phyloP scores from a whole-genome alignment of 2,329 filamentous ascomycete species.

The Chalara sp. region DNA sequence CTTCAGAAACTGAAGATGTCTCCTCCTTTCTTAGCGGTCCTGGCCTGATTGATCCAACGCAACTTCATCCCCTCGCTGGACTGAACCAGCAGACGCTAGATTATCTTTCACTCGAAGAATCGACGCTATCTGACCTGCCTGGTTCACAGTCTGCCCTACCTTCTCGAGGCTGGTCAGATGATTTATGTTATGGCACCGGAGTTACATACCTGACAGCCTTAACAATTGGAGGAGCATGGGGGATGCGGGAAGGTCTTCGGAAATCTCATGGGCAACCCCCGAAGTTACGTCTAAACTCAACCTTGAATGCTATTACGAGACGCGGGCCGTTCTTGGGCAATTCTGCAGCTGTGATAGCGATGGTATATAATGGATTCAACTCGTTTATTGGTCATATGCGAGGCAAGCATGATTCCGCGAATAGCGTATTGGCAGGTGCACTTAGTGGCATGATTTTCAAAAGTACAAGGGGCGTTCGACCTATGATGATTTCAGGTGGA shows the following conservation, averaged over 20 bases:
- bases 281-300: slow-evolving; percentile 87
- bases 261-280: slow-evolving; percentile 72
- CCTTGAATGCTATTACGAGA: slow-evolving; percentile 89
- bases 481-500: slow-evolving; percentile 90
- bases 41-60: slow-evolving; percentile 75
- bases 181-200: slow-evolving; percentile 95
- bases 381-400: slow-evolving; percentile 72
- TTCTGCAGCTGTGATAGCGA: slow-evolving; percentile 89
- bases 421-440: slow-evolving; percentile 78
- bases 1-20: slow-evolving; percentile 69
- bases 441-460: slow-evolving; percentile 94
- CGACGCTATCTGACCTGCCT: slow-evolving; percentile 76
- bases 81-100: slow-evolving; percentile 90
- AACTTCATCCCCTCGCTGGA: slow-evolving; percentile 88
- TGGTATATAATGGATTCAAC: slow-evolving; percentile 93
- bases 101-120: slow-evolving; percentile 91
- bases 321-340: slow-evolving; percentile 94
- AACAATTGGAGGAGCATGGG: slow-evolving; percentile 83
- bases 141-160: slow-evolving; percentile 83
- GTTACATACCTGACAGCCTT: slow-evolving; percentile 89
- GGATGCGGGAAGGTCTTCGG: slow-evolving; percentile 80
- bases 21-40: slow-evolving; percentile 77
- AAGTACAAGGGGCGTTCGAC: slow-evolving; percentile 81
- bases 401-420: slow-evolving; percentile 83
- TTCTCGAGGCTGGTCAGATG: slow-evolving; percentile 94